These are phyloP conservation scores for Cicer cuneatum DNA, from an alignment of 306 rosid species.

Conservation along the genomic window DNA sequence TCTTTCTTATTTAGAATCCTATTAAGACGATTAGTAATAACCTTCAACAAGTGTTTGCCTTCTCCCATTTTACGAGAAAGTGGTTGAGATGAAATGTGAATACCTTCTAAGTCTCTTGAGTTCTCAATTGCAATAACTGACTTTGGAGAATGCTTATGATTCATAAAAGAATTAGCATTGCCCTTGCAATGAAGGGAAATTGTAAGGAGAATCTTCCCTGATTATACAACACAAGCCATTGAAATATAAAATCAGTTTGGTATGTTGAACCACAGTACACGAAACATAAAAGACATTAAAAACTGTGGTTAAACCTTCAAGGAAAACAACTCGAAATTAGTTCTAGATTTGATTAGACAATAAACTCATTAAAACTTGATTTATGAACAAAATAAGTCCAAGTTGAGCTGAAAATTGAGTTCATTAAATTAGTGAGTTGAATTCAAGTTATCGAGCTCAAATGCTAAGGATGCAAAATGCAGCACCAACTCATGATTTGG, in stretches of 20 bases:
- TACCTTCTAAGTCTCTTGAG: slow-evolving; percentile 46
- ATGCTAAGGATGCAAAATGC: neutral
- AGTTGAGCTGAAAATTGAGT: neutral
- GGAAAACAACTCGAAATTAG: too few relatives aligned
- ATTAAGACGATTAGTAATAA: slow-evolving; percentile 54
- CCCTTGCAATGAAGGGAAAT: slow-evolving; percentile 66
- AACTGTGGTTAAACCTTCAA: slow-evolving; percentile 1
- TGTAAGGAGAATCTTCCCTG: slow-evolving; percentile 85
- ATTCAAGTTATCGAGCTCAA: neutral
- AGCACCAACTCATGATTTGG: neutral
- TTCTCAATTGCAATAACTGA: slow-evolving; percentile 46
- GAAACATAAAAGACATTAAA: slow-evolving; percentile 10
- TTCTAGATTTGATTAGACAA: too few relatives aligned
- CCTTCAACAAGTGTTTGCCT: slow-evolving; percentile 64
- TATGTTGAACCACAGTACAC: neutral
- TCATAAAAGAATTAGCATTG: slow-evolving; percentile 30
- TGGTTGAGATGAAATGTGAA: slow-evolving; percentile 42
- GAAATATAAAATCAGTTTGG: neutral
- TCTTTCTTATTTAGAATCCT: slow-evolving; percentile 71
- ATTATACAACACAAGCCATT: slow-evolving; percentile 34
- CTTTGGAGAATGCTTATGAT: slow-evolving; percentile 39
- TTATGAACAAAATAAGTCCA: neutral
- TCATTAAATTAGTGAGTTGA: neutral
- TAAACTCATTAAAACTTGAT: neutral
- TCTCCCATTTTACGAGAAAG: slow-evolving; percentile 48